Base-by-base conservation (phyloP, 177 flowering plant species). In the Tripterygium wilfordii region DNA sequence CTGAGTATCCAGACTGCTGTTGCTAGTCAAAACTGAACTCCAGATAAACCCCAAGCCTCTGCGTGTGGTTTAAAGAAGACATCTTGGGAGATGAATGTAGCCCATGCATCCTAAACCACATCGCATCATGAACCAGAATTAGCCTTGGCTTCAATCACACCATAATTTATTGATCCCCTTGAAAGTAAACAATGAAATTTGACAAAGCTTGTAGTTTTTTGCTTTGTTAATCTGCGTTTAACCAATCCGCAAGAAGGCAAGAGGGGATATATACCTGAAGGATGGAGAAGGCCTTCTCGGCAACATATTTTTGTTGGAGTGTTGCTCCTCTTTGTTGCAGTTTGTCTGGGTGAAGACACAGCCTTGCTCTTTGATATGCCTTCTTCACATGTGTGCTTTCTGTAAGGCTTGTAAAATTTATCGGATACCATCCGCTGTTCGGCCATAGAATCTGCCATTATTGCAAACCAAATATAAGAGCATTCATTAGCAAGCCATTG, bases 311-410 rank as follows among this genome's bases (percentile, higher is more conserved):
- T 42, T 80, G 85, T 1, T 48, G 53, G 3, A 35, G 42, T 2
- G 83, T 69, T n/a, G 78, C 82, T 22, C 89, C 82, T 65, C 80
- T 79, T 53, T 82, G 89, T 38, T 85, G 95, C 48, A 85, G 53
- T 54, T 85, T 85, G 48, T 82, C 89, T 4, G 88, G 87, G 58
- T 85, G 90, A 26, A 85, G 75, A 51, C 80, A 85, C 15, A 85
- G 52, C 50, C 82, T 60, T 6, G 81, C 88, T 62, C 65, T 80
- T 67, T 82, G 89, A 46, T 85, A 82, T 10, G 90, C 85, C 56
- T 73, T 78, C 56, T 66, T 82, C 42, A 85, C 89, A 9, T 77
- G 77, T 10, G 77, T 60, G 35, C 62, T 55, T 17, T 77, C 83
- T 20, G 60, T 64, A 12, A 82, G 65, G 55, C 47, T 69, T 14